These are phyloP conservation scores for Solanum dulcamara DNA, from an alignment of 257 asterid species.

Conservation along the genomic window DNA sequence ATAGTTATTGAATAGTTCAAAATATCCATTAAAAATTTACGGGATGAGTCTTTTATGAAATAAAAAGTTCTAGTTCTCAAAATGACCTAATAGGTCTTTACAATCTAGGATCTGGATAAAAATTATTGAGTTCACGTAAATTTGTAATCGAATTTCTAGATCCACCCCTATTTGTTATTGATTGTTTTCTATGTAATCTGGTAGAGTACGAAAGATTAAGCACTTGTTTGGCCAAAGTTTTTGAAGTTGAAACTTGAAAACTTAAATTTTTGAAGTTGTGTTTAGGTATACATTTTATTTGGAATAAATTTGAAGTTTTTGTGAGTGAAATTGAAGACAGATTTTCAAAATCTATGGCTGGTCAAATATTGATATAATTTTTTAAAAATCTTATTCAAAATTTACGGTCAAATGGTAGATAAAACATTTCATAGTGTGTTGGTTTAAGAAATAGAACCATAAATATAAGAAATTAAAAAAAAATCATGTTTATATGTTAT, in stretches of 20 bases:
- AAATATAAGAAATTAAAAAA: no score
- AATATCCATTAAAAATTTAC: no score
- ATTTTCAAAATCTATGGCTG: not conserved
- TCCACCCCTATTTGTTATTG: accelerated
- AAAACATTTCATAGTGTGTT: not conserved
- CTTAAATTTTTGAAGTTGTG: not conserved
- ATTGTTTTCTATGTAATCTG: not conserved
- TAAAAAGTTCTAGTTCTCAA: no score
- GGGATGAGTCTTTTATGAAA: no score
- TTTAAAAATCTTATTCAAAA: not conserved
- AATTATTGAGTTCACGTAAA: not conserved
- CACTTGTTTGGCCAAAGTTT: accelerated
- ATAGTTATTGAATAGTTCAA: no score
- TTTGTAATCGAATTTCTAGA: not conserved
- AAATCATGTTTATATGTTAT: not conserved
- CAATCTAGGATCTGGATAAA: accelerated
- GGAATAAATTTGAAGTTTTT: not conserved
- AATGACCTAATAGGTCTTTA: no score
- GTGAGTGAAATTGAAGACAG: not conserved
- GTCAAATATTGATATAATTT: not conserved
- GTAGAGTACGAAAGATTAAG: not conserved
- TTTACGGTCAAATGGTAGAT: not conserved
- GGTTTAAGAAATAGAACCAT: not conserved
- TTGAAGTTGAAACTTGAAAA: not conserved
- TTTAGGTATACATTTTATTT: not conserved